Evolutionary conservation across 129 eudicot species (phyloP), one percentile per base, ranked within the genome.

Genomic region (Chrysanthemum seticuspe): DNA sequence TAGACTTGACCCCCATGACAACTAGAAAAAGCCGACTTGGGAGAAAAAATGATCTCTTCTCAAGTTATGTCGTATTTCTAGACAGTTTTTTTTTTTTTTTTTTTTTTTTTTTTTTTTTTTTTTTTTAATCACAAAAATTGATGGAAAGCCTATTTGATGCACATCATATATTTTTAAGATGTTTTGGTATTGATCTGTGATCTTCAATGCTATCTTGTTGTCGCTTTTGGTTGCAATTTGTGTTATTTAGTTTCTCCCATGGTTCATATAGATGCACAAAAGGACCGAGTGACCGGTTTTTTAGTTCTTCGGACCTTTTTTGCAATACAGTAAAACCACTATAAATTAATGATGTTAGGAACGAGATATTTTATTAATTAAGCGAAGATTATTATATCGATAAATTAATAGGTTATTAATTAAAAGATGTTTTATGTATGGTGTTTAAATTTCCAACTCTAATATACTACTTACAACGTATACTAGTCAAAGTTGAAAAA

Each of bases 101-200:
- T 27, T 49, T 29, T 63, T 25, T 58, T 49, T 29, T 63, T 25
- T 25, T 25, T 27, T 29, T 19, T 19, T 19, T 19, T 19, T 19
- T 19, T 19, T 19, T 49, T 49, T 27, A 36, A 55, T 55, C 51
- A 44, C 58, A 73, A 40, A 54, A 31, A 36, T 49, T 68, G 59
- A 50, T 51, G 34, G 72, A 65, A 65, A 64, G 65, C 72, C 62
- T 78, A 57, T 54, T 74, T 74, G 63, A 70, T 81, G 71, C 74
- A 76, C 36, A 16, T 62, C 54, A 58, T 76, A 70, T 69, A 71
- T 63, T 80, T 75, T 80, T 19, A 13, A 31, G 13, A 50, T 50
- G 59, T 61, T 66, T 48, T 19, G 76, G 44, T 74, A 53, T 51
- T 19, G 66, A 52, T 67, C 62, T 13, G 13, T 47, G 18, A 21